Base-by-base conservation (phyloP, 306 rosid genomes). In the Oemleria cerasiformis region DNA sequence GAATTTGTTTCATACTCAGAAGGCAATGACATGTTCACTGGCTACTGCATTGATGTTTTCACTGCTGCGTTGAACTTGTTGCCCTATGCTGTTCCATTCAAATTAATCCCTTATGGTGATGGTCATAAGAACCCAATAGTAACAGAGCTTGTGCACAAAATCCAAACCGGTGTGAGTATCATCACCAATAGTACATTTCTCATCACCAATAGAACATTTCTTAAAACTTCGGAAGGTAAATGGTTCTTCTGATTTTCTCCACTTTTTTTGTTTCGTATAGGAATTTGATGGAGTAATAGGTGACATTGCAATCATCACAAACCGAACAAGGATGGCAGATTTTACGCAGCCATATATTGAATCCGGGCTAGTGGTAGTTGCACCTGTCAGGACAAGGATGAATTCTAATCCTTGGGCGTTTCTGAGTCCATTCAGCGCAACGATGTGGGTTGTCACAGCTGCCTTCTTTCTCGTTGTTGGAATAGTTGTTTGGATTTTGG, bases 291-390 rank as follows among this genome's bases (percentile, higher is more conserved):
- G 87, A 60, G 97, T 90, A 13, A 83, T 92, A 45, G 97, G 99
- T 47, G 97, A 91, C 85, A 84, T 95, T 76, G 86, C 99, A 30
- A 95, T 95, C 40, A 86, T 86, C 57, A 95, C 97, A 11, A 67
- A 83, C 63, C 80, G 99, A 80, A 95, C 97, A 62, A 89, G 68
- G 80, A 75, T 91, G 89, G 99, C 74, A 30, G 99, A 95, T 82
- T 95, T 95, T 81, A 89, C 97, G 38, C 97, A 95, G 80, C 99
- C 99, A 58, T 95, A 70, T 63, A 67, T 91, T 10, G 99, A 92
- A 83, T 91, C 99, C 59, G 99, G 99, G 63, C 83, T 95, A 19
- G 99, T 91, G 25, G 96, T 95, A 17, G 92, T 95, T 38, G 97
- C 92, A 7, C 92, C 92, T 3, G 84, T 92, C 16, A 81, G 30